Base-by-base conservation (phyloP, 1,284 basidiomycete genomes). In the Microbotryum lychnidis-dioicae region DNA sequence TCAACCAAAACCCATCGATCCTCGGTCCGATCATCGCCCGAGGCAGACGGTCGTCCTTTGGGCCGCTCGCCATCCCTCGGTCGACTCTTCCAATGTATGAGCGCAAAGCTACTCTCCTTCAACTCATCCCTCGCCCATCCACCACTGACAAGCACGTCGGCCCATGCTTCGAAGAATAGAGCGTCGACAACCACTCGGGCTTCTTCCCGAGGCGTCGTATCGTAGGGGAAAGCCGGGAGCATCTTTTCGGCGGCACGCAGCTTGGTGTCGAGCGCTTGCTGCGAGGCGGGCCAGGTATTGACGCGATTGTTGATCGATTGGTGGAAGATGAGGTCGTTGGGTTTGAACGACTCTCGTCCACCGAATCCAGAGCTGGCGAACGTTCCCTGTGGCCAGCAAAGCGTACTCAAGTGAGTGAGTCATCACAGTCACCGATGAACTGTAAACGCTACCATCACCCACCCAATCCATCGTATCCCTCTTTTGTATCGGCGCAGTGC, bases 81-180 rank as follows among this genome's bases (percentile, higher is more conserved):
- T 16, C 65, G 50, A 14, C 61, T 64, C 52, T 67, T 69, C 66
- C 64, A 74, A 29, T 72, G 66, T 29, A 73, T 50, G 14, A 74
- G 49, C 16, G 67, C 72, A 54, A 72, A 74, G 54, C 57, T 68
- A 31, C 66, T 65, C 63, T 73, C 69, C 57, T 74, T 74, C 45
- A 70, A 56, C 59, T 74, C 72, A 56, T 74, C 73, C 20, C 68
- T 53, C 4, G 67, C 65, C 73, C 73, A 74, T 2, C 73, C 73
- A 9, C 69, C 67, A 20, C 61, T 60, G 45, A 73, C 68, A 6
- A 73, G 64, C 8, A 70, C 69, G 60, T 74, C 72, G 8, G 70
- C 71, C 66, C 69, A 74, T 2, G 70, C 68, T 56, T 74, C 71
- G 54, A 73, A 68, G 56, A 73, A 74, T 49, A 65, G 63, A 42